Evolutionary conservation across 2,329 filamentous ascomycete genomes (phyloP).

Genomic region (Saccharata proteae): DNA sequence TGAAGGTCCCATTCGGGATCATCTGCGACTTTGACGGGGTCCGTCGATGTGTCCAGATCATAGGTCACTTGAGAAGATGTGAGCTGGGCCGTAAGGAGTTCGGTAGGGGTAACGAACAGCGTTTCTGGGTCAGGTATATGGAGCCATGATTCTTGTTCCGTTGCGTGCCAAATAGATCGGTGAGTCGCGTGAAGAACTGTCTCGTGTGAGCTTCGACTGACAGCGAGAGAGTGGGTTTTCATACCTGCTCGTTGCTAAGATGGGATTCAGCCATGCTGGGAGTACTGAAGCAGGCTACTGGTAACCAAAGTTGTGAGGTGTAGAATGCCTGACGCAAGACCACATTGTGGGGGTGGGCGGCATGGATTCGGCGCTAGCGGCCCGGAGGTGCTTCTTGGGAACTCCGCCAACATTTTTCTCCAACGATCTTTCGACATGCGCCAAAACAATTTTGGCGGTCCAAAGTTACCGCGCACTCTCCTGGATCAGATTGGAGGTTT

Average conservation of each 20-base stretch:
- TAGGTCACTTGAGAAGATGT: constrained; percentile 26
- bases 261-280: constrained; percentile 26
- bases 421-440: constrained; percentile 20
- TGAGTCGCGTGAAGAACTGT: constrained; percentile 63
- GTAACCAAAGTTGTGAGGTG: no score
- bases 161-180: constrained; percentile 53
- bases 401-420: constrained; percentile 14
- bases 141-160: constrained; percentile 61
- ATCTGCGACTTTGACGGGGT: constrained; percentile 27
- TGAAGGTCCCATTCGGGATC: constrained; percentile 49
- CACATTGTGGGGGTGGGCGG: neutral
- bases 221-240: no score
- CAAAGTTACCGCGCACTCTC: constrained; percentile 34
- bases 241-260: constrained; percentile 50
- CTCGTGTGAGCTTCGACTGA: no score
- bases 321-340: neutral
- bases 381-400: neutral
- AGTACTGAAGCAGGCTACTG: constrained; percentile 5
- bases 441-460: constrained; percentile 22
- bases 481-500: constrained; percentile 31
- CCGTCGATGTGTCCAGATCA: constrained; percentile 11
- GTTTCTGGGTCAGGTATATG: constrained; percentile 65
- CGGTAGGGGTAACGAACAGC: constrained; percentile 36
- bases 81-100: neutral
- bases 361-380: neutral